Conservation (phyloP, 2,329 filamentous ascomycete genomes). For the Scytalidium lignicola region DNA sequence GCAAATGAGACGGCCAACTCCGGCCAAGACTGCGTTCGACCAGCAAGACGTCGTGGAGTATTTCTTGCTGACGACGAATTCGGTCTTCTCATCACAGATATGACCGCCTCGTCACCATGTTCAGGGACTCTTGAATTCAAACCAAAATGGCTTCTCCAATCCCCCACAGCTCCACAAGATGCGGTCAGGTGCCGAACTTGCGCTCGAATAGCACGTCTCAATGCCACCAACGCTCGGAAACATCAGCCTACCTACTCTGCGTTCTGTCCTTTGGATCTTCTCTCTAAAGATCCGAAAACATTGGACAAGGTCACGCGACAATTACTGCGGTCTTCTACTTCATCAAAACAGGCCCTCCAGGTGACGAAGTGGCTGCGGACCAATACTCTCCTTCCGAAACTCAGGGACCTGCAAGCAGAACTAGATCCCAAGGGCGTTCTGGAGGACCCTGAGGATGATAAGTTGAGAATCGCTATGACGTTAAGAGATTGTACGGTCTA, state of each 20-base stretch:
- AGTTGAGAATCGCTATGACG: constrained; percentile 70
- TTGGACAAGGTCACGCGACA: constrained; percentile 35
- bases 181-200: constrained; percentile 71
- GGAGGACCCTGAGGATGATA: constrained; percentile 31
- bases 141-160: constrained; percentile 78
- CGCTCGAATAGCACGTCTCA: constrained; percentile 37
- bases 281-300: constrained; percentile 42
- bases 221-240: constrained; percentile 11
- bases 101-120: constrained; percentile 41
- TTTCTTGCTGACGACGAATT: constrained; percentile 52
- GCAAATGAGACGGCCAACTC: constrained; percentile 16
- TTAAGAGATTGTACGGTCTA: constrained; percentile 75
- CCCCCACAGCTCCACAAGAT: constrained; percentile 59
- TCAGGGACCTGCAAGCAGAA: constrained; percentile 35
- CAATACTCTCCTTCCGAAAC: constrained; percentile 28
- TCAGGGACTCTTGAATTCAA: constrained; percentile 64
- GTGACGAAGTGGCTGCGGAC: constrained; percentile 32
- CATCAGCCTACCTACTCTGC: constrained; percentile 20
- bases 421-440: constrained; percentile 26
- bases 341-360: not conserved
- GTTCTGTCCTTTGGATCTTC: constrained; percentile 64
- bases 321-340: constrained; percentile 21
- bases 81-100: constrained; percentile 70
- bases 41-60: constrained; percentile 42
- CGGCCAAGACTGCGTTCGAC: constrained; percentile 25